Evolutionary conservation across 1,139 yeast species (phyloP).

Genomic region (Candida sp.): DNA sequence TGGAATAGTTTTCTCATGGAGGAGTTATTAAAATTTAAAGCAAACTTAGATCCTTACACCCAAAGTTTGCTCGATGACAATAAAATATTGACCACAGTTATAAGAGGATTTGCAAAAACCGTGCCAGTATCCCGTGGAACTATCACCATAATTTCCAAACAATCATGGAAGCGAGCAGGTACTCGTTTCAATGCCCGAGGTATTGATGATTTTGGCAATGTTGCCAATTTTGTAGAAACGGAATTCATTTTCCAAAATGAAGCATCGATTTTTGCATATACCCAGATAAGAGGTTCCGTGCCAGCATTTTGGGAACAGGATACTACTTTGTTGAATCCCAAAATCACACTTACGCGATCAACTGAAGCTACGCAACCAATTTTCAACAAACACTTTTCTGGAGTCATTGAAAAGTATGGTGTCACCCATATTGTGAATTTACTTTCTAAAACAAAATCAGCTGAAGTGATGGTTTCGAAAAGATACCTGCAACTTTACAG

Average conservation of each 20-base stretch:
- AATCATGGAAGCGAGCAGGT: conserved; percentile 95
- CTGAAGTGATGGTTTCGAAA: conserved; percentile 70
- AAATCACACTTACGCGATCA: conserved; percentile 84
- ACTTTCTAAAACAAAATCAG: conserved; percentile 67
- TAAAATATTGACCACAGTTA: conserved; percentile 84
- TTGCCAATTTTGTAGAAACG: conserved; percentile 95
- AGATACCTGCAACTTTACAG: conserved; percentile 61
- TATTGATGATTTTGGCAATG: conserved; percentile 91
- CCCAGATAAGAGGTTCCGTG: conserved; percentile 90
- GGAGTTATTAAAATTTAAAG: conserved; percentile 72
- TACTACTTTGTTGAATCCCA: conserved; percentile 76
- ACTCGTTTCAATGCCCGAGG: conserved; percentile 94
- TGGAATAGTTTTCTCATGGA: conserved; percentile 94
- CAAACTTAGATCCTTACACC: conserved; percentile 60
- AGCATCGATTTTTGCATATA: conserved; percentile 64
- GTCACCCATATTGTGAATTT: conserved; percentile 83
- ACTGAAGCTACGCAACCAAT: conserved; percentile 91
- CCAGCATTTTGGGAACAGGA: conserved; percentile 99
- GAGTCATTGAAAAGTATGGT: conserved; percentile 72
- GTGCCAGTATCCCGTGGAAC: conserved; percentile 48
- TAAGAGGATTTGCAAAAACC: conserved; percentile 93
- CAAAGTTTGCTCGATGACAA: conserved; percentile 64
- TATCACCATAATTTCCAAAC: conserved; percentile 83
- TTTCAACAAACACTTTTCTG: conserved; percentile 76
- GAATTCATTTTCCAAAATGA: conserved; percentile 68